phyloP scores from a whole-genome alignment of 192 early-diverging fungal species.

The Spizellomyces sp. region DNA sequence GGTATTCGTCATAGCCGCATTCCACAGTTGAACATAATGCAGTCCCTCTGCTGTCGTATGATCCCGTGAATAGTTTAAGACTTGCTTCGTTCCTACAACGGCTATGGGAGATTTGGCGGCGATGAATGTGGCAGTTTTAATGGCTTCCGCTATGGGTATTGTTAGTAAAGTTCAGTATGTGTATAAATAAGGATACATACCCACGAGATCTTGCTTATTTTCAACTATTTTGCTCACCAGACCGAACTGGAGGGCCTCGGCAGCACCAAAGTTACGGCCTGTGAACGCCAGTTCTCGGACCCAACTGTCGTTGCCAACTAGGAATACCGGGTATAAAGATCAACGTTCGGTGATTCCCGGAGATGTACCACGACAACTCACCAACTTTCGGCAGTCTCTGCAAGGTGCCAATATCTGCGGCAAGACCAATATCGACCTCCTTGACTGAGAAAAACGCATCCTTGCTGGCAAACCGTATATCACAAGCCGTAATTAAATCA shows the following conservation, averaged over 20 bases:
- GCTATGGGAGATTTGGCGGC: constrained; percentile 90
- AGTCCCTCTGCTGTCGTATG: constrained; percentile 89
- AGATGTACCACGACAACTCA: background rate
- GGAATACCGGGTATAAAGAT: background rate
- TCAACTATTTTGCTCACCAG: constrained; percentile 60
- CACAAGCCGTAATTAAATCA: constrained; percentile 89
- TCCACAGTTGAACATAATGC: constrained; percentile 88
- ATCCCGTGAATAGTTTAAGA: constrained; percentile 91
- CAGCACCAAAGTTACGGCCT: constrained; percentile 67
- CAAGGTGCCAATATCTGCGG: constrained; percentile 86
- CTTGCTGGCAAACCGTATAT: constrained; percentile 79
- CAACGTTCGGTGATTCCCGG: too few species aligned
- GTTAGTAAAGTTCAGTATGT: background rate
- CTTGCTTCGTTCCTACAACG: constrained; percentile 80
- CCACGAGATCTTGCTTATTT: constrained; percentile 44
- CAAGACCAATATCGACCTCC: constrained; percentile 92
- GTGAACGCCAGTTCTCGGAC: constrained; percentile 90
- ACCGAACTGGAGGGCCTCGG: constrained; percentile 66
- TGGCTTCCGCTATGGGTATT: constrained; percentile 55
- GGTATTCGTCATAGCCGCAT: constrained; percentile 78
- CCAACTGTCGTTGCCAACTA: constrained; percentile 86
- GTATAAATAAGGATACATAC: constrained; percentile 34
- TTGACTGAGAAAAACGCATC: constrained; percentile 86
- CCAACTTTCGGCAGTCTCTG: constrained; percentile 91
- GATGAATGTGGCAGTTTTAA: constrained; percentile 73